phyloP scores from a whole-genome alignment of 192 early-diverging fungal species.

The Blastocladiella britannica region DNA sequence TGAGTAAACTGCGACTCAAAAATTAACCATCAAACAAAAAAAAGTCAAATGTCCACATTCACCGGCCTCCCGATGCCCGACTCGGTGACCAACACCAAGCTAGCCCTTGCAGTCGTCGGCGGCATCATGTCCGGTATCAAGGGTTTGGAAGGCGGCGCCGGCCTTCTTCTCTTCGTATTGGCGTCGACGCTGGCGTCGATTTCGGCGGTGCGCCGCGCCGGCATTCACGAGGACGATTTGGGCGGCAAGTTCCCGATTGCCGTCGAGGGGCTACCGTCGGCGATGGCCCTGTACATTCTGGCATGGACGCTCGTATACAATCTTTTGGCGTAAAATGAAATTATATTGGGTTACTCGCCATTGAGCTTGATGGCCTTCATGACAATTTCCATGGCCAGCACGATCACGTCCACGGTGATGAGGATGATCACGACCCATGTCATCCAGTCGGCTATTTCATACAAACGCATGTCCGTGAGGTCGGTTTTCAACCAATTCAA shows the following conservation, averaged over 20 bases:
- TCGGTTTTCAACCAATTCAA: too few species aligned
- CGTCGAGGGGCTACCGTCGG: neutral
- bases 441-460: constrained; percentile 61
- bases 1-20: too few species aligned
- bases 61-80: too few species aligned
- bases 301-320: neutral
- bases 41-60: too few species aligned
- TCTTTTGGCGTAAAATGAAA: neutral
- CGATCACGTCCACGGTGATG: constrained; percentile 26
- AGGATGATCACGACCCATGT: constrained; percentile 90
- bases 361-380: neutral
- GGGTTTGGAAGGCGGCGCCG: neutral
- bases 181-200: neutral
- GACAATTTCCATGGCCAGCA: neutral
- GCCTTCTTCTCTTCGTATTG: neutral
- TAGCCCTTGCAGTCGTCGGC: neutral
- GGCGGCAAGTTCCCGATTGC: neutral
- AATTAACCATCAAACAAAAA: too few species aligned
- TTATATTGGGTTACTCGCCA: neutral
- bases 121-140: neutral
- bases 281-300: neutral
- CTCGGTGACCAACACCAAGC: neutral
- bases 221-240: neutral
- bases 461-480: too few species aligned
- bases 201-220: neutral